Evolutionary conservation across 306 rosid species (phyloP), one percentile per base, ranked within the genome.

Genomic region (Ziziphus jujuba): DNA sequence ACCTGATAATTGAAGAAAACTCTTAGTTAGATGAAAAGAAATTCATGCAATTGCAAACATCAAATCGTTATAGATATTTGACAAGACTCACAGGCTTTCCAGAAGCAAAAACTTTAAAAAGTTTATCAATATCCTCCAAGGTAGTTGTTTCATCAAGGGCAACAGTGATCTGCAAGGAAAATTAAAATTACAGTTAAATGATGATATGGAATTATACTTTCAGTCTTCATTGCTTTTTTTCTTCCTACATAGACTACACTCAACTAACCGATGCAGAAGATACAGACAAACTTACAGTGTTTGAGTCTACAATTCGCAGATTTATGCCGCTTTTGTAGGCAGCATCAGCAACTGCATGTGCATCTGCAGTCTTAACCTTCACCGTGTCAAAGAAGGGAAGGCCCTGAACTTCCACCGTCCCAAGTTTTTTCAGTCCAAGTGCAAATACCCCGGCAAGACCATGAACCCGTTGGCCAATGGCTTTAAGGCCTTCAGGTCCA

Each of bases 301-400:
- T 87, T 21, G 85, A 81, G 77, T 91, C 96, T 12, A 91, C 81
- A 19, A 85, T 80, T 70, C 99, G 75, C 82, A 95, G 77, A 67
- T 95, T 95, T 14, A 95, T 85, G 66, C 80, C 86, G 33, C 75
- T 85, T 80, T 85, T 87, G 80, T 43, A 20, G 56, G 97, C 97
- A 70, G 91, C 89, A 47, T 74, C 89, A 43, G 87, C 86, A 78
- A 95, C 65, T 62, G 90, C 91, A 56, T 79, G 79, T 31, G 96
- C 88, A 69, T 95, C 84, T 64, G 85, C 67, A 84, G 63, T 56
- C 82, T 84, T 91, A 68, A 95, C 83, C 82, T 84, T 87, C 66
- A 95, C 95, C 17, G 99, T 95, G 85, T 95, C 99, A 63, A 95
- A 95, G 87, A 85, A 95, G 48, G 95, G 88, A 72, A 87, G 96